A percentile compares a stretch with the other conserved stretches of the same genome.
Conservation (phyloP, 768 basidiomycete species). For the Suillus hirtellus region DNA sequence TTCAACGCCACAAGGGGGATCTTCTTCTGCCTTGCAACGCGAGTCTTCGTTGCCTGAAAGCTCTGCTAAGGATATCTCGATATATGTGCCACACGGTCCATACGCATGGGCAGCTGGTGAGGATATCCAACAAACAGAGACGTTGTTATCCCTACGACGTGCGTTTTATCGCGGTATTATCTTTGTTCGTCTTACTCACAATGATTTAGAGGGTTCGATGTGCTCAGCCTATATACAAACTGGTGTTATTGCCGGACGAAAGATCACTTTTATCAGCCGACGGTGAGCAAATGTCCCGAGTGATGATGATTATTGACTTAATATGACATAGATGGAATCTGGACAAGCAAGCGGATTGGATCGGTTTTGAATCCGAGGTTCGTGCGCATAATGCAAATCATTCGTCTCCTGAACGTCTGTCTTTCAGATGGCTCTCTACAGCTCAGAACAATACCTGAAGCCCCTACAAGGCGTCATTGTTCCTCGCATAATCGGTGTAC, state of each 20-base stretch:
- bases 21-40: background rate
- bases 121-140: slow-evolving; percentile 27
- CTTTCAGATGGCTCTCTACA: slow-evolving; percentile 52
- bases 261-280: slow-evolving; percentile 39
- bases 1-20: background rate
- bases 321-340: slow-evolving; percentile 32
- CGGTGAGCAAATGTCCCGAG: slow-evolving; percentile 25
- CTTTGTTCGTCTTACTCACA: slow-evolving; percentile 2
- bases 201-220: slow-evolving; percentile 35
- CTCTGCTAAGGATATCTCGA: slow-evolving; percentile 20
- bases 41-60: slow-evolving; percentile 8
- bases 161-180: slow-evolving; percentile 7
- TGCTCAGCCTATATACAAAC: slow-evolving; percentile 39
- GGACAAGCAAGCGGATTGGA: slow-evolving; percentile 34
- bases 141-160: slow-evolving; percentile 30
- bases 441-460: slow-evolving; percentile 44
- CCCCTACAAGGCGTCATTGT: slow-evolving; percentile 54
- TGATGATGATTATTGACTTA: background rate
- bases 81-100: slow-evolving; percentile 33
- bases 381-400: slow-evolving; percentile 16
- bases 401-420: slow-evolving; percentile 9
- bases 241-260: slow-evolving; percentile 28
- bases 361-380: slow-evolving; percentile 43
- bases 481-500: slow-evolving; percentile 53
- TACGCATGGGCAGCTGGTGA: slow-evolving; percentile 34